Percentiles rank a stretch among this genome's conserved stretches.
Evolutionary conservation across 768 basidiomycete species (phyloP).

Genomic region (Kwoniella sp.): DNA sequence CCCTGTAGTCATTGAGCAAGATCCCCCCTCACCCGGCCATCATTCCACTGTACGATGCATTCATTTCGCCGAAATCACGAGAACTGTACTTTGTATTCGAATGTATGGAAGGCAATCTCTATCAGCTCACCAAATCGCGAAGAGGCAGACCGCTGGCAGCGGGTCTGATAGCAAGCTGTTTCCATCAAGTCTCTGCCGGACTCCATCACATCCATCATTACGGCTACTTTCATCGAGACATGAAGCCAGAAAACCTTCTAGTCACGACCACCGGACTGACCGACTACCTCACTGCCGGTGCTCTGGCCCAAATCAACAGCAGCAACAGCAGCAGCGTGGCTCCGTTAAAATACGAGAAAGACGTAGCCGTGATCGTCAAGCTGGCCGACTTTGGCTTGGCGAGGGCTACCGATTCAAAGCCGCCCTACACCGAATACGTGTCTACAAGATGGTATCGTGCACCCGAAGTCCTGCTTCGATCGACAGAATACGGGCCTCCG

Average conservation of each 20-base stretch:
- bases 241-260: slow-evolving; percentile 99
- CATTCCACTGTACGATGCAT: slow-evolving; percentile 98
- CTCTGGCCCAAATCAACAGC: slow-evolving; percentile 59
- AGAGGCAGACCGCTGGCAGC: slow-evolving; percentile 94
- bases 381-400: slow-evolving; percentile 98
- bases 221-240: slow-evolving; percentile 98
- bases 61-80: slow-evolving; percentile 90
- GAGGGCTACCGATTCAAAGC: slow-evolving; percentile 78
- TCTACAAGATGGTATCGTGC: slow-evolving; percentile 99
- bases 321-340: too few relatives aligned
- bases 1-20: slow-evolving; percentile 90
- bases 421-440: slow-evolving; percentile 98
- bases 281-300: slow-evolving; percentile 82
- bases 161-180: slow-evolving; percentile 92
- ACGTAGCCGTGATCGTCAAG: slow-evolving; percentile 95
- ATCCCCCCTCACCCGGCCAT: slow-evolving; percentile 96
- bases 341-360: slow-evolving; percentile 66
- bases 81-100: slow-evolving; percentile 99
- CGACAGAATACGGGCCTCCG: slow-evolving; percentile 90
- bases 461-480: slow-evolving; percentile 89
- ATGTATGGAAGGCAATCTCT: slow-evolving; percentile 99
- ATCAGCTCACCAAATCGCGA: slow-evolving; percentile 96
- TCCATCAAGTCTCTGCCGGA: slow-evolving; percentile 85
- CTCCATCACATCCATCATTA: slow-evolving; percentile 86
- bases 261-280: slow-evolving; percentile 95